phyloP scores from a whole-genome alignment of 768 basidiomycete genomes.

The Aureoboletus auriporus region DNA sequence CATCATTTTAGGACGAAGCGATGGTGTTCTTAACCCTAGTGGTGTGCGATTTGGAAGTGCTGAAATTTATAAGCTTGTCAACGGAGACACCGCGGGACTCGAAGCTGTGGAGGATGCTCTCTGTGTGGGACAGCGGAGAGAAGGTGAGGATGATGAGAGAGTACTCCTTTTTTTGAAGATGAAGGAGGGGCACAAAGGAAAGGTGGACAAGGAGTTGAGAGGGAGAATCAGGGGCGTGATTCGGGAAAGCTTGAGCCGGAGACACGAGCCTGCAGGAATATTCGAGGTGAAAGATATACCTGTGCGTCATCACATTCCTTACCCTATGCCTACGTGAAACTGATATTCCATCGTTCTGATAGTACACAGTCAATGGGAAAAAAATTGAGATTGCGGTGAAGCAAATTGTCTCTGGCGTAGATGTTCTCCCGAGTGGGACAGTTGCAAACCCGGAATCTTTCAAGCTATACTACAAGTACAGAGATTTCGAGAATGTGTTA shows the following conservation, averaged over 20 bases:
- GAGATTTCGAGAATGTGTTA: slow-evolving; percentile 40
- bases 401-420: slow-evolving; percentile 67
- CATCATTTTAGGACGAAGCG: slow-evolving; percentile 62
- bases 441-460: slow-evolving; percentile 71
- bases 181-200: slow-evolving; percentile 42
- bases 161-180: slow-evolving; percentile 76
- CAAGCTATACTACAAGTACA: slow-evolving; percentile 59
- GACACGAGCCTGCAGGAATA: slow-evolving; percentile 72
- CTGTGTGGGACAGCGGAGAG: slow-evolving; percentile 67
- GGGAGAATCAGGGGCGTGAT: slow-evolving; percentile 56
- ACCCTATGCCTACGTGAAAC: background rate
- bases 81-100: slow-evolving; percentile 41
- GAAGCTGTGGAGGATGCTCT: slow-evolving; percentile 59
- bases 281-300: slow-evolving; percentile 66
- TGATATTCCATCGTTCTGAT: background rate
- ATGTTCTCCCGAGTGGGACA: slow-evolving; percentile 65
- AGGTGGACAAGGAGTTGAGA: slow-evolving; percentile 55
- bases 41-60: slow-evolving; percentile 80
- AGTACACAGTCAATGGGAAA: slow-evolving; percentile 78
- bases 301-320: slow-evolving; percentile 36
- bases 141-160: slow-evolving; percentile 63
- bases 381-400: slow-evolving; percentile 80
- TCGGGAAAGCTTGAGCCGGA: slow-evolving; percentile 53
- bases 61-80: slow-evolving; percentile 73
- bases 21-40: slow-evolving; percentile 73